Evolutionary conservation across 257 asterid species (phyloP).

Genomic region (Solanum appendiculatum): DNA sequence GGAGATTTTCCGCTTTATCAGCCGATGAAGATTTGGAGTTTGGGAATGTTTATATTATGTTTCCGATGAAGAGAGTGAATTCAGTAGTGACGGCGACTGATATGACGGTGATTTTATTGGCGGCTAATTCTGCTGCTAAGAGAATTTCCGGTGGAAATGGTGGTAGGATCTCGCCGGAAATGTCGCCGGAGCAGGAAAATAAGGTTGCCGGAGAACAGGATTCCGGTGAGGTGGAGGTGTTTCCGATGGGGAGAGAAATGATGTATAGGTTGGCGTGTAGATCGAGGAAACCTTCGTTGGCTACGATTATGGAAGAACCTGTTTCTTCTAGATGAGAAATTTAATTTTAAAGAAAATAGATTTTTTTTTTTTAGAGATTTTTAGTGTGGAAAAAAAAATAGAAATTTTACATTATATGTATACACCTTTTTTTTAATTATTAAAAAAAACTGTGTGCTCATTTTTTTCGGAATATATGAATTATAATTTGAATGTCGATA

Average conservation of each 20-base stretch:
- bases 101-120: constrained; percentile 23
- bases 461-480: neutral
- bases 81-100: constrained; percentile 35
- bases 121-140: constrained; percentile 28
- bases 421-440: neutral
- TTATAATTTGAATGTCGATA: too few species aligned
- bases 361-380: neutral
- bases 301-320: constrained; percentile 27
- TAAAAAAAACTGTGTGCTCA: neutral
- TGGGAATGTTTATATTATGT: constrained; percentile 33
- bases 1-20: constrained; percentile 24
- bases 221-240: constrained; percentile 4
- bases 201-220: neutral
- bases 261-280: constrained; percentile 14
- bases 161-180: constrained; percentile 1
- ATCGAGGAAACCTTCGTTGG: constrained; percentile 27
- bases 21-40: constrained; percentile 49
- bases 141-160: constrained; percentile 14
- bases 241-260: neutral
- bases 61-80: constrained; percentile 45
- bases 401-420: too few species aligned
- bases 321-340: constrained; percentile 5
- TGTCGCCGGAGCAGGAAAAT: neutral
- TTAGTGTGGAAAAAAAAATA: neutral
- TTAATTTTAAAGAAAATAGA: neutral